Percentiles rank a stretch among this genome's conserved stretches.
phyloP scores from a whole-genome alignment of 2,329 filamentous ascomycete species.

The Emergomyces orientalis region DNA sequence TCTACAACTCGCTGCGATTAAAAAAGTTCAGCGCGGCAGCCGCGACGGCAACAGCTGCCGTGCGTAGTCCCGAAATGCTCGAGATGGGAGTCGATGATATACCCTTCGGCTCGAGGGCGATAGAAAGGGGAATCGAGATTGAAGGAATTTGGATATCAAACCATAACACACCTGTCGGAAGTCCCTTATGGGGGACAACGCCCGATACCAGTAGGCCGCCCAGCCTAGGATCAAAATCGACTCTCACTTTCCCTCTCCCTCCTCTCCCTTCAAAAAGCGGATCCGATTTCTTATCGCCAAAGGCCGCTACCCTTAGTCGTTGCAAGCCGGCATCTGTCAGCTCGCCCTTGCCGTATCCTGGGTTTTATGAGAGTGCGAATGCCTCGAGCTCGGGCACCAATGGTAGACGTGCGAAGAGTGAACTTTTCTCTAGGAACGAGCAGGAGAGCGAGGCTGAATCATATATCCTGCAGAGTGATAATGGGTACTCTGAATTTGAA shows the following conservation, averaged over 20 bases:
- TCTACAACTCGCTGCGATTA: constrained; percentile 46
- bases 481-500: constrained; percentile 2
- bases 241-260: neutral
- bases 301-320: neutral
- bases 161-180: constrained; percentile 30
- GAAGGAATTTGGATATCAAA: constrained; percentile 73
- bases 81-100: constrained; percentile 53
- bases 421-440: neutral
- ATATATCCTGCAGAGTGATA: neutral
- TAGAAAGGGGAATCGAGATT: constrained; percentile 72
- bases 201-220: constrained; percentile 17
- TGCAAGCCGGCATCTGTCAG: neutral
- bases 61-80: constrained; percentile 43
- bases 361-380: neutral
- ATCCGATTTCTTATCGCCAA: neutral
- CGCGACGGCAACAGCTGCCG: constrained; percentile 46
- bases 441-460: neutral
- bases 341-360: neutral
- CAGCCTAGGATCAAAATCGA: constrained; percentile 4
- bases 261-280: neutral
- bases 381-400: neutral
- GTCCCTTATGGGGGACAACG: constrained; percentile 19
- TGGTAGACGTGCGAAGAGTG: constrained; percentile 1
- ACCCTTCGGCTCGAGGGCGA: constrained; percentile 76
- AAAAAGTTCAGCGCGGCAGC: constrained; percentile 55